A percentile compares a stretch with the other conserved stretches of the same genome.
Conservation (phyloP, 345 rosid genomes). For the Balakata baccata region DNA sequence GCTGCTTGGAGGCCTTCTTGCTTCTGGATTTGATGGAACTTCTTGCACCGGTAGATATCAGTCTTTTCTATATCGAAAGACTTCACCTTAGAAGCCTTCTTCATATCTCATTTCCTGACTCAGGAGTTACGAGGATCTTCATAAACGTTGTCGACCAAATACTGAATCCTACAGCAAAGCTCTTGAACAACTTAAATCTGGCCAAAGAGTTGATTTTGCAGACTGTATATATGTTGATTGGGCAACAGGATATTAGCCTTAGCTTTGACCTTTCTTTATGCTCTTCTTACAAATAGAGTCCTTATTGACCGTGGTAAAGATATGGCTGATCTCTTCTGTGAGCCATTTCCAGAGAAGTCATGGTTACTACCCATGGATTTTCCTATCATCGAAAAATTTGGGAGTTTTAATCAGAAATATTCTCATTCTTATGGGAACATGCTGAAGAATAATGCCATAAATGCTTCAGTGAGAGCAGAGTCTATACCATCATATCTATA, state of each 20-base stretch:
- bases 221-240: constrained; percentile 30
- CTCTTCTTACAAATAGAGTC: constrained; percentile 29
- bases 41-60: constrained; percentile 24
- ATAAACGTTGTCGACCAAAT: constrained; percentile 26
- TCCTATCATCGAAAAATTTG: constrained; percentile 16
- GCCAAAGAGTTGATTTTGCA: constrained; percentile 3
- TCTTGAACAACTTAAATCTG: constrained; percentile 18
- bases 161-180: constrained; percentile 21
- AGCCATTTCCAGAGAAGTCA: constrained; percentile 29
- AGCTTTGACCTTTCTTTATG: constrained; percentile 27
- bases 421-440: constrained; percentile 21
- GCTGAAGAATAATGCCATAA: constrained; percentile 20
- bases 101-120: constrained; percentile 26
- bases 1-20: constrained; percentile 30
- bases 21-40: constrained; percentile 24
- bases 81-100: constrained; percentile 19
- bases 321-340: constrained; percentile 30
- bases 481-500: constrained; percentile 6
- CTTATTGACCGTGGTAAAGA: constrained; percentile 27
- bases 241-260: constrained; percentile 31
- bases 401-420: constrained; percentile 18
- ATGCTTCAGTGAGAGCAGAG: neutral
- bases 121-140: constrained; percentile 26
- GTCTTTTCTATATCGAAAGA: constrained; percentile 22
- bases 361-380: constrained; percentile 25